Percentiles rank a stretch among this genome's conserved stretches.
Evolutionary conservation across 768 basidiomycete species (phyloP).

Genomic region (Nevesoporus exiguus): DNA sequence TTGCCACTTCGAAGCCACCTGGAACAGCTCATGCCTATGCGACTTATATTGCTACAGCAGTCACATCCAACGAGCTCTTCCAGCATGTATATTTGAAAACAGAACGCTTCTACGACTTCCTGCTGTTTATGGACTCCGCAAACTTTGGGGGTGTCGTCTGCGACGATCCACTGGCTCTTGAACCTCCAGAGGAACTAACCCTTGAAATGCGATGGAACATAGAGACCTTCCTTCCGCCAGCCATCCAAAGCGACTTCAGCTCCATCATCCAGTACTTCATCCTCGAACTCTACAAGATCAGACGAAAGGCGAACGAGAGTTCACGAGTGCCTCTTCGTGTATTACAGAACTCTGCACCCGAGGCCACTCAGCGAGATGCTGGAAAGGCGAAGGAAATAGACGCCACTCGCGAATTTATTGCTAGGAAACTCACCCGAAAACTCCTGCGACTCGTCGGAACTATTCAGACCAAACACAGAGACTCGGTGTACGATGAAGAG

Average conservation of each 20-base stretch:
- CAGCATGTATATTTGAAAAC: conserved; percentile 87
- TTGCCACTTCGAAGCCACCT: conserved; percentile 94
- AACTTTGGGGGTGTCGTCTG: conserved; percentile 91
- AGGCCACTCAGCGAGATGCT: conserved; percentile 61
- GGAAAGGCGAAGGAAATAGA: conserved; percentile 70
- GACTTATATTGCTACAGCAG: conserved; percentile 90
- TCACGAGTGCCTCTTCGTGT: conserved; percentile 69
- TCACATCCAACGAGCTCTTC: conserved; percentile 93
- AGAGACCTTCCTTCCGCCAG: conserved; percentile 78
- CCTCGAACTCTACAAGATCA: conserved; percentile 74
- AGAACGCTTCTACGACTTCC: conserved; percentile 87
- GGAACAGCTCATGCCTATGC: conserved; percentile 95
- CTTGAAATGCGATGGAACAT: conserved; percentile 94
- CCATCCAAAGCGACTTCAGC: conserved; percentile 75
- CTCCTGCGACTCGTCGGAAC: conserved; percentile 67
- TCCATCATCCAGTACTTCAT: conserved; percentile 77
- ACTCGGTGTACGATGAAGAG: conserved; percentile 54
- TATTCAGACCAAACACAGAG: conserved; percentile 57
- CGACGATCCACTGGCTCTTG: conserved; percentile 66
- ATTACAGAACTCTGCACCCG: conserved; percentile 62
- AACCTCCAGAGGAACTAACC: conserved; percentile 63
- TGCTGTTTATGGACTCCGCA: conserved; percentile 93
- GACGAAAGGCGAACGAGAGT: conserved; percentile 56
- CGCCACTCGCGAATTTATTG: conserved; percentile 69
- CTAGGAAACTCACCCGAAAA: conserved; percentile 75